These are phyloP conservation scores for Escovopsis sp. DNA, from an alignment of 2,329 filamentous ascomycete species.

Conservation along the genomic window DNA sequence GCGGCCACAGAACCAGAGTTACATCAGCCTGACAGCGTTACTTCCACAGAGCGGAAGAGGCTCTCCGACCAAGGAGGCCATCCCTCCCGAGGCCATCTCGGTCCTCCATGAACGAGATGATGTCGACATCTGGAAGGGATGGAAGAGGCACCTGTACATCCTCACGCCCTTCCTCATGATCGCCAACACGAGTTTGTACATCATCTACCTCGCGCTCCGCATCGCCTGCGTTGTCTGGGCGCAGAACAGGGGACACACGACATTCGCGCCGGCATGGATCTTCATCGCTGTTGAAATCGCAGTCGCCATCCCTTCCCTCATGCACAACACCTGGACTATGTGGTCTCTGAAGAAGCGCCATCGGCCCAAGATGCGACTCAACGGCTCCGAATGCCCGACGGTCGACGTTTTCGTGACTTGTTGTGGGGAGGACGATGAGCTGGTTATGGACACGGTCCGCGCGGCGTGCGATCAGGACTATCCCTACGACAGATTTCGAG, in stretches of 20 bases:
- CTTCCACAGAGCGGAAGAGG: slow-evolving; percentile 17
- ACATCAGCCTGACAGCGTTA: slow-evolving; percentile 25
- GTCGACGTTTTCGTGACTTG: slow-evolving; percentile 43
- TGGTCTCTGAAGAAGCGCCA: slow-evolving; percentile 38
- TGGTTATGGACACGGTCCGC: slow-evolving; percentile 41
- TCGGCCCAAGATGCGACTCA: slow-evolving; percentile 36
- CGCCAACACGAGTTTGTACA: slow-evolving; percentile 26
- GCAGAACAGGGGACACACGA: slow-evolving; percentile 23
- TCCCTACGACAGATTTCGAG: slow-evolving; percentile 33
- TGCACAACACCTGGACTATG: slow-evolving; percentile 44
- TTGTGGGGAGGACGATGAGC: slow-evolving; percentile 39
- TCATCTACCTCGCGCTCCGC: slow-evolving; percentile 33
- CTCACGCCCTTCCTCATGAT: slow-evolving; percentile 24
- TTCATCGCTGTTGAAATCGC: slow-evolving; percentile 40
- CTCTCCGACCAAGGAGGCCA: slow-evolving; percentile 17
- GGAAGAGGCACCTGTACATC: slow-evolving; percentile 24
- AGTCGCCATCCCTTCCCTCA: slow-evolving; percentile 36
- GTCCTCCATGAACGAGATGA: slow-evolving; percentile 28
- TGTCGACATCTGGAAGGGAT: slow-evolving; percentile 28
- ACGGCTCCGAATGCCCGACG: slow-evolving; percentile 31
- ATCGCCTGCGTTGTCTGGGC: slow-evolving; percentile 37
- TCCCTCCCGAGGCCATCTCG: slow-evolving; percentile 18
- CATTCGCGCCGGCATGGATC: slow-evolving; percentile 37
- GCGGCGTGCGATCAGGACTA: slow-evolving; percentile 40
- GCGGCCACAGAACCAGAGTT: slow-evolving; percentile 23